phyloP scores from a whole-genome alignment of 2,329 filamentous ascomycete genomes.

The Sporothrix brasiliensis region DNA sequence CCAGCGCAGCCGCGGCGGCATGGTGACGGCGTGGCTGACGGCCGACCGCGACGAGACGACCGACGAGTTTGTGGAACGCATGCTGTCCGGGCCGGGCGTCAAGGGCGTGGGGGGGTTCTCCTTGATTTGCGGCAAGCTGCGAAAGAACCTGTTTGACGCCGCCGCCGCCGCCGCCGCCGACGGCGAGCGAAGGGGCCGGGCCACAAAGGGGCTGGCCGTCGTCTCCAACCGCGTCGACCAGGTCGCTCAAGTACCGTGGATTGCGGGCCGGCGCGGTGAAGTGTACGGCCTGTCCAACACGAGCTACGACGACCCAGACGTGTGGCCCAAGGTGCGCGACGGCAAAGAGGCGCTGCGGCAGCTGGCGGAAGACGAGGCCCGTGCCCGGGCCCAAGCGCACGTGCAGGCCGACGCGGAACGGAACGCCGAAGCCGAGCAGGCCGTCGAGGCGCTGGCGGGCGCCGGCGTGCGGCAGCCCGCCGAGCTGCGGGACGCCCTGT shows the following conservation, averaged over 20 bases:
- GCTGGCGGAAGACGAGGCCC: slow-evolving; percentile 41
- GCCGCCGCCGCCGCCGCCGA: slow-evolving; percentile 15
- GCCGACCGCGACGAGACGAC: slow-evolving; percentile 53
- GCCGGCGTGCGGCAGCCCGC: not conserved
- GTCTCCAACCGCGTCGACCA: slow-evolving; percentile 63
- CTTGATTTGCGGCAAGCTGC: slow-evolving; percentile 65
- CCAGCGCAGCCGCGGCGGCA: slow-evolving; percentile 61
- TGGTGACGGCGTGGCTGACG: slow-evolving; percentile 66
- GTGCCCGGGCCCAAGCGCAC: too few relatives aligned
- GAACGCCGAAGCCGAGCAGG: not conserved
- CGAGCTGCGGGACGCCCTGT: slow-evolving; percentile 57
- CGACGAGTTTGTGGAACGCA: slow-evolving; percentile 54
- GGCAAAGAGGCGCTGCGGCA: slow-evolving; percentile 54
- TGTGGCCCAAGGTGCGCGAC: slow-evolving; percentile 64
- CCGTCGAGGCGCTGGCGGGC: not conserved
- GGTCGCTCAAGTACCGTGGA: slow-evolving; percentile 59
- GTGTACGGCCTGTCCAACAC: slow-evolving; percentile 67
- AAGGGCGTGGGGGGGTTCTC: slow-evolving; percentile 68
- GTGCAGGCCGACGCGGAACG: too few relatives aligned
- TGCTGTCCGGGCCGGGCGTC: slow-evolving; percentile 57
- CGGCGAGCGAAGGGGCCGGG: slow-evolving; percentile 28
- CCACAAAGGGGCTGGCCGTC: slow-evolving; percentile 57
- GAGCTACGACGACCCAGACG: slow-evolving; percentile 54
- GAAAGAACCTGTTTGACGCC: slow-evolving; percentile 39
- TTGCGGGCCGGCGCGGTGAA: slow-evolving; percentile 54